Conservation (phyloP, 225 moss, liverwort and hornwort genomes). For the Sphagnum contortum region DNA sequence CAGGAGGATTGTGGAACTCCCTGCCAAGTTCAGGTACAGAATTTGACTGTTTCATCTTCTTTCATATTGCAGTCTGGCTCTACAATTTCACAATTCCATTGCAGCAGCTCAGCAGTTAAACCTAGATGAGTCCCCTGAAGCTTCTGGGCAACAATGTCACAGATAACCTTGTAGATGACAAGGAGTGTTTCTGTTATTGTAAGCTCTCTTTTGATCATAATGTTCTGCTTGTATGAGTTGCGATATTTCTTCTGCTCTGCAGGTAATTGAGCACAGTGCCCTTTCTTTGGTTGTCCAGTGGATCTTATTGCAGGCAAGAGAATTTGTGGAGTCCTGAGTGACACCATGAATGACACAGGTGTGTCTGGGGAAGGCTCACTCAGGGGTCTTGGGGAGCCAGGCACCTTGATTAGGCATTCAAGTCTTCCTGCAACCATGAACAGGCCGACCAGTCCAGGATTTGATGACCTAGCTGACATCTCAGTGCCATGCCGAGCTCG, state of each 20-base stretch:
- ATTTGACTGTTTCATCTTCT: too few relatives aligned
- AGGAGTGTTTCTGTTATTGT: too few relatives aligned
- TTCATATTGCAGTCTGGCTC: too few relatives aligned
- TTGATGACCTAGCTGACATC: constrained; percentile 35
- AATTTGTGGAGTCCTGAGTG: constrained; percentile 16
- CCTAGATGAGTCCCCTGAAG: too few relatives aligned
- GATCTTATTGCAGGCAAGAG: constrained; percentile 18
- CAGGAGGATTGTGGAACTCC: constrained; percentile 27
- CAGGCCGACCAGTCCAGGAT: constrained; percentile 31
- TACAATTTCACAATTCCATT: too few relatives aligned
- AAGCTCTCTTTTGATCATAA: too few relatives aligned
- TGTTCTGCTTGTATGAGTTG: too few relatives aligned
- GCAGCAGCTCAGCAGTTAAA: too few relatives aligned
- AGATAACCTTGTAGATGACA: too few relatives aligned
- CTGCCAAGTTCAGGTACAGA: constrained; percentile 35
- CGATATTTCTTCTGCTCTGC: too few relatives aligned
- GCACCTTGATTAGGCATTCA: constrained; percentile 33
- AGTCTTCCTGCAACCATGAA: constrained; percentile 24
- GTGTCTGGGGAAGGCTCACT: constrained; percentile 8
- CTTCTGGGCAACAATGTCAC: too few relatives aligned
- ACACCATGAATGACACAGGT: constrained; percentile 19
- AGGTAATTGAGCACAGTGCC: too few relatives aligned
- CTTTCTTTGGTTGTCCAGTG: background rate
- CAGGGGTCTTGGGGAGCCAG: constrained; percentile 15
- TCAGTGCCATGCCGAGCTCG: constrained; percentile 37